Evolutionary conservation across 2,329 filamentous ascomycete genomes (phyloP).

Genomic region (Ilyonectria robusta): DNA sequence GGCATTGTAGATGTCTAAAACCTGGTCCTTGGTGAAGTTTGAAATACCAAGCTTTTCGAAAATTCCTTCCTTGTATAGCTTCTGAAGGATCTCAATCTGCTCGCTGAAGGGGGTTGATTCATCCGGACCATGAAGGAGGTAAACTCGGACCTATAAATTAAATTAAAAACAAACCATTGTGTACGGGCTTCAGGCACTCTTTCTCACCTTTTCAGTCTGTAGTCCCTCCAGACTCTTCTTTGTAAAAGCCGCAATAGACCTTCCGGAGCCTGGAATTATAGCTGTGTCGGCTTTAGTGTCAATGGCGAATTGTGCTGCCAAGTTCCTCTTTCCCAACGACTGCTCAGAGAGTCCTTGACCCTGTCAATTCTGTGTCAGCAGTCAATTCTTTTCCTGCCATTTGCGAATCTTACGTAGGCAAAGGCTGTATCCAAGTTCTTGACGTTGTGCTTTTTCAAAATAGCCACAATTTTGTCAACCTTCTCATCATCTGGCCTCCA

Average conservation of each 20-base stretch:
- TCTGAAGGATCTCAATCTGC: not conserved
- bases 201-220: not conserved
- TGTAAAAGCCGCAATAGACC: not conserved
- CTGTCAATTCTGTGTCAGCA: too few species aligned
- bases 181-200: not conserved
- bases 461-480: too few species aligned
- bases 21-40: conserved; percentile 16
- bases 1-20: conserved; percentile 2
- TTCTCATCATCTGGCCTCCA: too few species aligned
- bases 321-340: not conserved
- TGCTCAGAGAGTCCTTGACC: not conserved
- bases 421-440: too few species aligned
- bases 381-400: too few species aligned
- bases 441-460: too few species aligned
- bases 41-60: conserved; percentile 10
- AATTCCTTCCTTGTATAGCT: not conserved
- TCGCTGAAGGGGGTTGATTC: not conserved
- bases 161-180: not conserved
- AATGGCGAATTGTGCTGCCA: not conserved
- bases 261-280: not conserved
- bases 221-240: not conserved
- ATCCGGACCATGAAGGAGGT: conserved; percentile 11
- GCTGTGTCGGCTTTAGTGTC: not conserved
- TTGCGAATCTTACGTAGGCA: too few species aligned
- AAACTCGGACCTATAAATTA: conserved; percentile 6